Base-by-base conservation (phyloP, 1,139 yeast genomes). In the Sugiyamaella paludigena region DNA sequence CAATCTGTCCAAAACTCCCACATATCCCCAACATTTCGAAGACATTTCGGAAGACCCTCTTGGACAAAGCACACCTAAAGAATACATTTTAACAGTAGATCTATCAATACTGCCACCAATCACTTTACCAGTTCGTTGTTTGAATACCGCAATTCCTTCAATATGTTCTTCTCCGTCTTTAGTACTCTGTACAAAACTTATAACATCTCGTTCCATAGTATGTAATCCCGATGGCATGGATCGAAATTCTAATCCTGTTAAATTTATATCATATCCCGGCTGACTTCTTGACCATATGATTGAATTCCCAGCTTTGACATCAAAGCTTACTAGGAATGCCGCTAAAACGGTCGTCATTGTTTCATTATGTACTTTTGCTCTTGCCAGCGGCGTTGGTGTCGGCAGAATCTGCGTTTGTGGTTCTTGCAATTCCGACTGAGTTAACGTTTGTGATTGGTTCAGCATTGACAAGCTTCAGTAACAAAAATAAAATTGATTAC, bases 221-320 rank as follows among this genome's bases (percentile, higher is more conserved):
- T 88, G 96, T n/a, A 87, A 74, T 1, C 96, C 96, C 0, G 94
- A 84, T 1, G 96, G 96, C 47, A 89, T 69, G 10, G 83, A 75
- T 58, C 84, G 83, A 67, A 78, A 87, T 64, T 89, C 96, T 15
- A 87, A 59, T 15, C 45, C 45, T 9, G 34, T 28, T 40, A 32
- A 42, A 55, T 59, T 11, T 58, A 60, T 43, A 39, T 50, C 35
- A 56, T 53, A n/a, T 9, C 36, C 41, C 4, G 60, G 28, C 53
- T 59, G 50, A 19, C 47, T 24, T 44, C 70, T 68, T 32, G 73
- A 69, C 87, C 87, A 84, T 37, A 75, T 75, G 43, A 83, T 58
- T 47, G 76, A 78, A 63, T 83, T 81, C 7, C 94, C 94, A 1
- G 75, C 65, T 36, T 74, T 75, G 19, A 77, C 77, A 61, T 85